Conservation (phyloP, 1,139 yeast species). For the Barnettozyma hawaiiensis region DNA sequence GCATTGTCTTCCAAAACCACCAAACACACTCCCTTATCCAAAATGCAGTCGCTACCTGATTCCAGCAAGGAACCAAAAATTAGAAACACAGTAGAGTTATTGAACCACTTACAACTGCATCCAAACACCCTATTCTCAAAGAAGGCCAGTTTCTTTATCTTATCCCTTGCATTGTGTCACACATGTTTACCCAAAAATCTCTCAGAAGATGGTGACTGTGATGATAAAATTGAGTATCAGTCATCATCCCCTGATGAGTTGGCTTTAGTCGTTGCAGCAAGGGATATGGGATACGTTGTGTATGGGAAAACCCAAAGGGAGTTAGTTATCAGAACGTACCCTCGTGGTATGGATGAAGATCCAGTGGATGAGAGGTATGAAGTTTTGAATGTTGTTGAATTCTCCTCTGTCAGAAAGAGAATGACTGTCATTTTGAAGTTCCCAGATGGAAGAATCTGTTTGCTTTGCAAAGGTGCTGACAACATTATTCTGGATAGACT, state of each 20-base stretch:
- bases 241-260: constrained; percentile 96
- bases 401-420: constrained; percentile 82
- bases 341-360: constrained; percentile 65
- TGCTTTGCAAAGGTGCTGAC: constrained; percentile 95
- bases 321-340: constrained; percentile 70
- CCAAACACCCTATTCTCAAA: constrained; percentile 70
- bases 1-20: constrained; percentile 15
- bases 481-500: constrained; percentile 80
- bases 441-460: constrained; percentile 73
- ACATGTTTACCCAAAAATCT: constrained; percentile 70
- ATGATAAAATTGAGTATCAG: constrained; percentile 65
- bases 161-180: constrained; percentile 83
- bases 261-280: constrained; percentile 89
- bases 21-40: neutral
- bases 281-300: constrained; percentile 86
- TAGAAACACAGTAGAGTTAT: constrained; percentile 55
- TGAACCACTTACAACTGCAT: constrained; percentile 61
- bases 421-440: constrained; percentile 84
- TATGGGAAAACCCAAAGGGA: constrained; percentile 56
- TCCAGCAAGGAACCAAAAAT: constrained; percentile 24
- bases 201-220: constrained; percentile 33
- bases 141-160: constrained; percentile 70
- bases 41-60: neutral
- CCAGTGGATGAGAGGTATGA: constrained; percentile 66
- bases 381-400: constrained; percentile 76